phyloP scores from a whole-genome alignment of 83 land plant genomes.

The Diphasiastrum complanatum region DNA sequence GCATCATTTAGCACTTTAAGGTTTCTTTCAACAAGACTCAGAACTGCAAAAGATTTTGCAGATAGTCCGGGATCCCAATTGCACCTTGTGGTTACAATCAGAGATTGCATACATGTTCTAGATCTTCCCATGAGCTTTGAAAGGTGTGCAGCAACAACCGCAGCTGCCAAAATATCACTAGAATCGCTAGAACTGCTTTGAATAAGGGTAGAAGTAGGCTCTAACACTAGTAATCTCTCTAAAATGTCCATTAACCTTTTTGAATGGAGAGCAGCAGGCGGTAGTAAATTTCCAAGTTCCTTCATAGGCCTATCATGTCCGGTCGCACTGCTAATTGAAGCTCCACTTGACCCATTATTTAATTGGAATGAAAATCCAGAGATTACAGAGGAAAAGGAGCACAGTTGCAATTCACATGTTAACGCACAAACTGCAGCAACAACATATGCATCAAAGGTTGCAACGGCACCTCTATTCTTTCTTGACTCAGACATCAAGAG shows the following conservation, averaged over 20 bases:
- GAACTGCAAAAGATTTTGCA: slow-evolving; percentile 57
- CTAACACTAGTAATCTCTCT: slow-evolving; percentile 66
- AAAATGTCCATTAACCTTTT: slow-evolving; percentile 62
- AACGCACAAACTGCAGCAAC: slow-evolving; percentile 89
- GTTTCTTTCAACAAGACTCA: slow-evolving; percentile 64
- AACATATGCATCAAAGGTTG: slow-evolving; percentile 87
- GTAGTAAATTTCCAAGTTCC: slow-evolving; percentile 36
- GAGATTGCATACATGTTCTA: slow-evolving; percentile 80
- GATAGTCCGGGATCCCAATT: slow-evolving; percentile 71
- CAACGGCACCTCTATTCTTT: slow-evolving; percentile 73
- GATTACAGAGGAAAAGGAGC: slow-evolving; percentile 44
- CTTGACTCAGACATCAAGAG: slow-evolving; percentile 9
- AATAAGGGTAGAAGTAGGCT: slow-evolving; percentile 50
- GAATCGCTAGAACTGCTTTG: slow-evolving; percentile 56
- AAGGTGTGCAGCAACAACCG: slow-evolving; percentile 91
- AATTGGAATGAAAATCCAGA: neutral
- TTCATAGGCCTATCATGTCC: neutral
- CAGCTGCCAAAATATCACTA: slow-evolving; percentile 85
- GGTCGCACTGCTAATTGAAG: neutral
- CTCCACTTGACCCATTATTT: neutral
- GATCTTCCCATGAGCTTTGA: slow-evolving; percentile 73
- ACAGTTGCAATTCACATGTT: slow-evolving; percentile 88
- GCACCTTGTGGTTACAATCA: slow-evolving; percentile 61
- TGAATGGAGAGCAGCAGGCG: slow-evolving; percentile 53
- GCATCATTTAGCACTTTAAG: slow-evolving; percentile 66